Base-by-base conservation (phyloP, 2,329 filamentous ascomycete genomes). In the Diplodia corticola region DNA sequence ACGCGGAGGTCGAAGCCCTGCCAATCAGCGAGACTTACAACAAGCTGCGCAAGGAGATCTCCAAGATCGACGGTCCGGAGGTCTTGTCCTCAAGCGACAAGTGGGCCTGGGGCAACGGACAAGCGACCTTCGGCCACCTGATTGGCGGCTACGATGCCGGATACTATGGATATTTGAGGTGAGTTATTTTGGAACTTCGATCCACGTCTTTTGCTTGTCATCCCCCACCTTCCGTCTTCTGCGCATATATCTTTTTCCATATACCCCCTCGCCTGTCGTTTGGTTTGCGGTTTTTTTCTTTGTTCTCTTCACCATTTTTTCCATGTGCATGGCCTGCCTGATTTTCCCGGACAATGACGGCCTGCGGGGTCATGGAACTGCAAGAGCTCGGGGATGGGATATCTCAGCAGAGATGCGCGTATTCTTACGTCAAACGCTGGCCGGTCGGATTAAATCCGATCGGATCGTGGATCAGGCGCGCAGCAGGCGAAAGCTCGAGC, bases 101-200 rank as follows among this genome's bases (percentile, higher is more conserved):
- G 55, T 79, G 76, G 75, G 83, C 84, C 68, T 93, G 90, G 90
- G 91, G 90, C 48, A 86, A 93, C 71, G 90, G 91, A 13, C 87
- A 93, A 73, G 90, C 91, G 5, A 92, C 88, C 0, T 93, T 95
- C 73, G 91, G 91, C 17, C 91, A 95, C 78, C 82, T 94, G 69
- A 91, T 94, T 68, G 91, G 91, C 63, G 91, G 91, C 1, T 95
- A 95, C 73, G 91, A 94, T 76, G 91, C 91, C 33, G 91, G 91
- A 50, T 94, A 94, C 80, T 95, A 95, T 77, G 83, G 82, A 59
- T 84, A 84, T 69, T 74, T 85, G 37, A 65, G 61, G 66, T 65
- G 46, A 49, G 66, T 67, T 55, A 22, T 55, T 35, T 17, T 30
- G n/a, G 17, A 46, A 17, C 24, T 33, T 20, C 22, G 54, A 5